Conservation (phyloP, 139 green algal genomes). For the Nannochloris sp. region DNA sequence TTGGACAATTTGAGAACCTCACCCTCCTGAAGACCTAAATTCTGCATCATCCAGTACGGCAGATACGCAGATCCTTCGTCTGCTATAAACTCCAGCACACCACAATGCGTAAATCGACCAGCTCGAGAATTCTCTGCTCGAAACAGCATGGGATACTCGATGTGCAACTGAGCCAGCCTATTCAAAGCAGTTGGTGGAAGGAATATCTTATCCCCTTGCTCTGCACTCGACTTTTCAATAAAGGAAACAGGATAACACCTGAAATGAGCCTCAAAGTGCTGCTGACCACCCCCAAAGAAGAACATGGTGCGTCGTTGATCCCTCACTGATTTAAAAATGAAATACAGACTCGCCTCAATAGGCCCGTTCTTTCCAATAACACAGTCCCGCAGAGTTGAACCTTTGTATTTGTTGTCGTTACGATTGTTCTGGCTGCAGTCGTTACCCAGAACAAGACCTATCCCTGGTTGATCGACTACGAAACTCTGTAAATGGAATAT, state of each 20-base stretch:
- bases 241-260: slow-evolving; percentile 88
- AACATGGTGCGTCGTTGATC: too few species aligned
- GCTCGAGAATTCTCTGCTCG: slow-evolving; percentile 56
- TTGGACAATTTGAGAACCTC: slow-evolving; percentile 75
- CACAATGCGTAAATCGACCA: slow-evolving; percentile 79
- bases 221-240: slow-evolving; percentile 80
- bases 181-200: slow-evolving; percentile 92
- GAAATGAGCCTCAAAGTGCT: slow-evolving; percentile 71
- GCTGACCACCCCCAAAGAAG: slow-evolving; percentile 2
- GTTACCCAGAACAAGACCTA: too few species aligned
- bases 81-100: slow-evolving; percentile 96
- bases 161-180: slow-evolving; percentile 78
- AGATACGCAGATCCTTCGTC: slow-evolving; percentile 95
- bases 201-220: slow-evolving; percentile 93
- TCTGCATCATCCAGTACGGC: slow-evolving; percentile 99
- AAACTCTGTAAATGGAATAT: too few species aligned
- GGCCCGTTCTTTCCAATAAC: background rate
- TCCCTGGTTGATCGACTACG: too few species aligned
- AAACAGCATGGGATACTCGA: slow-evolving; percentile 99
- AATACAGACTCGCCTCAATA: slow-evolving; percentile 27
- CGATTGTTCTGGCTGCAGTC: too few species aligned
- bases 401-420: too few species aligned
- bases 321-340: too few species aligned
- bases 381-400: background rate
- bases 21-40: slow-evolving; percentile 85